Base-by-base conservation (phyloP, 371 early-diverging fungal species). In the Mucor mucedo region DNA sequence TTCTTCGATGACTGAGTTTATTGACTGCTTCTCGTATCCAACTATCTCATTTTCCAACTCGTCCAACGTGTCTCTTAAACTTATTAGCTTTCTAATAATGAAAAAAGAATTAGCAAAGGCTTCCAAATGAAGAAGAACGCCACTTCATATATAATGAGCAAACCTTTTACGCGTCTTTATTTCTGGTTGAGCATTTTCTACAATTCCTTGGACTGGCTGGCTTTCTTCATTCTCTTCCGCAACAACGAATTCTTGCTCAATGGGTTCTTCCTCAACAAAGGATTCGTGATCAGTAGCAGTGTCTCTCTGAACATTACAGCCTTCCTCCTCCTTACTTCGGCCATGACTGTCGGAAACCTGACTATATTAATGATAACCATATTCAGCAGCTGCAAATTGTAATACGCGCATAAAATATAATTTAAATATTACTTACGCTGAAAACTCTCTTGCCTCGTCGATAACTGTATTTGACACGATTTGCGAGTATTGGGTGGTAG, bases 1-100 rank as follows among this genome's bases (percentile, higher is more conserved):
- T 45, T 45, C 47, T 45, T 45, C 47, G 2, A 16, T 45, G 21
- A 45, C 47, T 45, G 47, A 16, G 13, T 1, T 45, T 45, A 16
- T 27, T 7, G 47, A 7, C 47, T 45, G 47, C 47, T 45, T 45
- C 47, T 45, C 47, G 47, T 45, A 45, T 21, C 5, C 47, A 45
- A 21, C 47, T 45, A 45, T 45, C 47, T 45, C 47, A 45, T 45
- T 7, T 45, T 45, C 47, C 47, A 45, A 45, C 47, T 45, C 47
- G 47, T 45, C 21, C 21, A 45, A 45, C 47, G 7, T 21, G 21
- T 45, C 47, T 2, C 7, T 45, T 45, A 21, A 5, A 45, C 47
- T 45, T 45, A 45, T 45, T 21, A 45, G 47, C 47, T 45, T 45
- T 45, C 47, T 21, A 16, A 16, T 45, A 7, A 45, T 5, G 13